phyloP scores from a whole-genome alignment of 2,329 filamentous ascomycete species.

The Ophiostoma tasmaniense region DNA sequence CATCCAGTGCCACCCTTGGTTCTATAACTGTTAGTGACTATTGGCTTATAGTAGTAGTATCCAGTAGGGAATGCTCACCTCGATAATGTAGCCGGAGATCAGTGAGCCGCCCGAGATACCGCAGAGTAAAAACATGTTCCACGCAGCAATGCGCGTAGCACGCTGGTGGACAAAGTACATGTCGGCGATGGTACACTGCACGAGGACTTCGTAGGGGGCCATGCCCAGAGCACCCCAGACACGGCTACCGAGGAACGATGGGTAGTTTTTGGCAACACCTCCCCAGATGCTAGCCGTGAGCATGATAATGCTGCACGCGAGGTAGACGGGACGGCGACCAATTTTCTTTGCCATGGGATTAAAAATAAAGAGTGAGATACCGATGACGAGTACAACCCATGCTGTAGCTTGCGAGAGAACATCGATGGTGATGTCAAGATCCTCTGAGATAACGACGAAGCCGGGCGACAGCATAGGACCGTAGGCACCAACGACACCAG shows the following conservation, averaged over 20 bases:
- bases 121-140: slow-evolving; percentile 34
- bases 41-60: not conserved
- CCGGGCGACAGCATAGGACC: slow-evolving; percentile 44
- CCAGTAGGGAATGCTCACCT: not conserved
- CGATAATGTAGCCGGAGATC: slow-evolving; percentile 34
- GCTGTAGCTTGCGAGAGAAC: slow-evolving; percentile 38
- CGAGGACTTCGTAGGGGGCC: slow-evolving; percentile 43
- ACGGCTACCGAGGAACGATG: slow-evolving; percentile 38
- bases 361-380: slow-evolving; percentile 40
- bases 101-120: slow-evolving; percentile 35
- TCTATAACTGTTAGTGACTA: not conserved
- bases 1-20: slow-evolving; percentile 36
- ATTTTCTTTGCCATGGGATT: slow-evolving; percentile 44
- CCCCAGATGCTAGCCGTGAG: slow-evolving; percentile 42
- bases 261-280: slow-evolving; percentile 34
- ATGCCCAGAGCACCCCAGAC: slow-evolving; percentile 41
- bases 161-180: slow-evolving; percentile 40
- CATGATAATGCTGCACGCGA: slow-evolving; percentile 39
- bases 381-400: slow-evolving; percentile 41
- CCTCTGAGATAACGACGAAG: slow-evolving; percentile 37
- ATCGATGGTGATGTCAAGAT: slow-evolving; percentile 36
- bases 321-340: slow-evolving; percentile 42
- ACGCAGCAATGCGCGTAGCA: slow-evolving; percentile 34
- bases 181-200: slow-evolving; percentile 43
- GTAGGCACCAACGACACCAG: slow-evolving; percentile 41